Base-by-base conservation (phyloP, 176 grass and related monocot genomes). In the Calamus simplicifolius region DNA sequence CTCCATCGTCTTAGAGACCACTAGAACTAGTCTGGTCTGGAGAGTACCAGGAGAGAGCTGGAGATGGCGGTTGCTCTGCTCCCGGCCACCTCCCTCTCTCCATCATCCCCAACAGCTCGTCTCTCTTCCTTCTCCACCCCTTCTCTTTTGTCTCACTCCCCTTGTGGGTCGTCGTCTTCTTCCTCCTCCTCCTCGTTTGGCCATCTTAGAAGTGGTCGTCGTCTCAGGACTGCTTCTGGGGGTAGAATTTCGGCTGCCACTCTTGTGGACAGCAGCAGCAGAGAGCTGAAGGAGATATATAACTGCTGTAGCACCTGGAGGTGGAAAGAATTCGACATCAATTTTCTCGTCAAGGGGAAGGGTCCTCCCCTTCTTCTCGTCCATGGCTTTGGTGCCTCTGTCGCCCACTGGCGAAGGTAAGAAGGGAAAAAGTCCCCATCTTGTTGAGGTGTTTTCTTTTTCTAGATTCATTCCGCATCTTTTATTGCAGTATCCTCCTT, bases 381-480 rank as follows among this genome's bases (percentile, higher is more conserved):
- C 76, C 91, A 96, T 63, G 91, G 91, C 26, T 96, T 90, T 63
- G 91, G 91, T 59, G 84, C 92, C 79, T 97, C 92, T 19, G 68
- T 88, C 61, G 74, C 64, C 55, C 92, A 97, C 78, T 91, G 92
- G 92, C 84, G 87, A 55, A 88, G 92, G 92, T 97, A 54, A 73
- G 81, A 51, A 19, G 16, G 15, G 5, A 1, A 27, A 57, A 27
- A 50, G 7, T 49, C 66, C 4, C 13, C 2, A 2, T 43, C 62
- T 35, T 67, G 0, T 48, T 25, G 10, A 43, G 18, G 23, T n/a
- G n/a, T 52, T 26, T 27, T 48, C 62, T n/a, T 56, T 26, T 14
- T n/a, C 16, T n/a, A 5, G 56, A 29, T 59, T 18, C 54, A 51
- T 29, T 18, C 26, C 57, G 15, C 57, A 5, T 69, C 43, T 16